These are phyloP conservation scores for Globisporangium takayamanum DNA, from an alignment of 352 stramenopile species.

Conservation along the genomic window DNA sequence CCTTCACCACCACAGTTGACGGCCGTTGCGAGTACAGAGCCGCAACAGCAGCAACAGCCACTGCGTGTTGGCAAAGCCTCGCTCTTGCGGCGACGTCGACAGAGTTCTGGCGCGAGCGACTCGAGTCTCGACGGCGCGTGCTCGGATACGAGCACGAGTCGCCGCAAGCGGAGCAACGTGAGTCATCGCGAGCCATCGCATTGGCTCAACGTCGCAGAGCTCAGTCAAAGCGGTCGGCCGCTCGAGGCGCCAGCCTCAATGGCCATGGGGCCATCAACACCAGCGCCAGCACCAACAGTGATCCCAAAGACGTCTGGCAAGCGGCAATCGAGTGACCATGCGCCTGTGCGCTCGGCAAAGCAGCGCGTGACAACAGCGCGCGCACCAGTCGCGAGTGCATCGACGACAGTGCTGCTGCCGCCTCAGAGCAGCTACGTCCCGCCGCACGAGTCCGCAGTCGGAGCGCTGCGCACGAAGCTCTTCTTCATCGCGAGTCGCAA, in stretches of 20 bases:
- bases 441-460: neutral
- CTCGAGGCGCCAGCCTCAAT: neutral
- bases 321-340: conserved; percentile 36
- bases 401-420: neutral
- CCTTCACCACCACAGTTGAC: no score
- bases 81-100: conserved; percentile 35
- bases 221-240: conserved; percentile 6
- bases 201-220: conserved; percentile 4
- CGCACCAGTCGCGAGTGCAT: conserved; percentile 1
- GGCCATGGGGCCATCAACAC: no score
- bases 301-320: conserved; percentile 42
- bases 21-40: neutral
- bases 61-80: conserved; percentile 3
- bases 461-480: conserved; percentile 25
- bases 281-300: neutral
- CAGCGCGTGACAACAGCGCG: conserved; percentile 27
- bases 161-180: conserved; percentile 69
- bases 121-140: conserved; percentile 51
- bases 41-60: no score
- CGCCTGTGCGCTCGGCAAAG: conserved; percentile 27
- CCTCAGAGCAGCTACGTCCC: neutral
- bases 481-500: conserved; percentile 76
- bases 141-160: conserved; percentile 33
- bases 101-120: conserved; percentile 50
- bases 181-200: conserved; percentile 9